Percentiles rank a stretch among this genome's conserved stretches.
phyloP scores from a whole-genome alignment of 1,284 basidiomycete species.

The Leccinum laetum region DNA sequence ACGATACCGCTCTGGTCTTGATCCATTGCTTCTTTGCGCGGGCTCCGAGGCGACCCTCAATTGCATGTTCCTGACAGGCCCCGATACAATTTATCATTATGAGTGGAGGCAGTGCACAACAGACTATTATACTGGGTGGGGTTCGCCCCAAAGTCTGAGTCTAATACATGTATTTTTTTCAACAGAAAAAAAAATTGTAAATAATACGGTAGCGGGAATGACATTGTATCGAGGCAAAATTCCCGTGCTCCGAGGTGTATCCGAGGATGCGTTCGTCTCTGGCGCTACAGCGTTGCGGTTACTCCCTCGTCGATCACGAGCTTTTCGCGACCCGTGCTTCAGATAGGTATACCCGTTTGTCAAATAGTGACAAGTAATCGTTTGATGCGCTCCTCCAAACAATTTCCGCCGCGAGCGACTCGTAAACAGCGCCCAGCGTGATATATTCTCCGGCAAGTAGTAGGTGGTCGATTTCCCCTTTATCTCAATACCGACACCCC shows the following conservation, averaged over 20 bases:
- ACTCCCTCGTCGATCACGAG: slow-evolving; percentile 3
- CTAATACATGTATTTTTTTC: background rate
- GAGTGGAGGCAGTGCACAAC: slow-evolving; percentile 19
- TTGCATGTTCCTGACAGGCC: slow-evolving; percentile 25
- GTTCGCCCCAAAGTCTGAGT: background rate
- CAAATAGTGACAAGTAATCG: slow-evolving; percentile 10
- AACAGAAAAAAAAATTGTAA: slow-evolving; percentile 21
- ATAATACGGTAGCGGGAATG: slow-evolving; percentile 4
- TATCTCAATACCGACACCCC: slow-evolving; percentile 1
- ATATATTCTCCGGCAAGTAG: slow-evolving; percentile 9
- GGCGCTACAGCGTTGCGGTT: background rate
- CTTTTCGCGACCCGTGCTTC: background rate
- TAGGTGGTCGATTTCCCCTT: background rate
- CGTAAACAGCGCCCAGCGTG: slow-evolving; percentile 10
- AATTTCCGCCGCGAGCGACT: slow-evolving; percentile 4
- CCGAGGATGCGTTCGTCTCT: background rate
- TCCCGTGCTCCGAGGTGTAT: background rate
- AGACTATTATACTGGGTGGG: background rate
- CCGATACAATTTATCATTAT: slow-evolving; percentile 27
- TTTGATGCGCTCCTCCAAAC: slow-evolving; percentile 6
- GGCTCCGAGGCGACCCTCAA: slow-evolving; percentile 31
- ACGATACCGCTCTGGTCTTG: slow-evolving; percentile 4
- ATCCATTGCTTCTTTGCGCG: slow-evolving; percentile 22
- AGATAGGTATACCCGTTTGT: slow-evolving; percentile 7
- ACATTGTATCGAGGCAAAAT: background rate